Percentiles rank a stretch among this genome's conserved stretches.
Evolutionary conservation across 78 protist genomes (phyloP).

Genomic region (Tieghemostelium lacteum): DNA sequence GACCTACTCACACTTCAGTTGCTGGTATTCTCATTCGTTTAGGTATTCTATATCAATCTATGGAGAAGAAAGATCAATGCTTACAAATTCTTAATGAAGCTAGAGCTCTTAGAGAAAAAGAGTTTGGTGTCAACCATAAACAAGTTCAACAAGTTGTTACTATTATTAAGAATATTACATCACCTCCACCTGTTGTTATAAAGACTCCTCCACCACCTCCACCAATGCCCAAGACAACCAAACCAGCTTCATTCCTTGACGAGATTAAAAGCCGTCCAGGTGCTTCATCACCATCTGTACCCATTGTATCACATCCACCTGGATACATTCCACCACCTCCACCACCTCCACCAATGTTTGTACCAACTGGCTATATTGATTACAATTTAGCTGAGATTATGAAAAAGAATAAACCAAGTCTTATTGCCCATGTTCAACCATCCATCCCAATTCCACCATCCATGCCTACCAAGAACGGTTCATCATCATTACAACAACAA

Average conservation of each 20-base stretch:
- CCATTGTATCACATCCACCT: constrained; percentile 1
- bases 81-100: constrained; percentile 28
- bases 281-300: constrained; percentile 4
- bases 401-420: background rate
- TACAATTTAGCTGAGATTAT: background rate
- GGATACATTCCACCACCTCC: constrained; percentile 68
- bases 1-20: constrained; percentile 31
- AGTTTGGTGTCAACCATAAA: constrained; percentile 54
- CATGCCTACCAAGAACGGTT: constrained; percentile 12
- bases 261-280: background rate
- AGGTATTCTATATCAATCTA: constrained; percentile 22
- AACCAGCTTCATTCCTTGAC: background rate
- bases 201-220: constrained; percentile 1
- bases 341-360: constrained; percentile 51
- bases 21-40: constrained; percentile 33
- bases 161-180: background rate
- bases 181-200: background rate
- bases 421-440: background rate
- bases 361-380: background rate
- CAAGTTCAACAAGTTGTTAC: constrained; percentile 20
- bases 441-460: constrained; percentile 29
- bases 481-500: background rate
- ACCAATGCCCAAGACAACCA: constrained; percentile 13
- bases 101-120: constrained; percentile 19
- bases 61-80: background rate